Conservation (phyloP, 495 filamentous ascomycete genomes). For the Neurospora sp. region DNA sequence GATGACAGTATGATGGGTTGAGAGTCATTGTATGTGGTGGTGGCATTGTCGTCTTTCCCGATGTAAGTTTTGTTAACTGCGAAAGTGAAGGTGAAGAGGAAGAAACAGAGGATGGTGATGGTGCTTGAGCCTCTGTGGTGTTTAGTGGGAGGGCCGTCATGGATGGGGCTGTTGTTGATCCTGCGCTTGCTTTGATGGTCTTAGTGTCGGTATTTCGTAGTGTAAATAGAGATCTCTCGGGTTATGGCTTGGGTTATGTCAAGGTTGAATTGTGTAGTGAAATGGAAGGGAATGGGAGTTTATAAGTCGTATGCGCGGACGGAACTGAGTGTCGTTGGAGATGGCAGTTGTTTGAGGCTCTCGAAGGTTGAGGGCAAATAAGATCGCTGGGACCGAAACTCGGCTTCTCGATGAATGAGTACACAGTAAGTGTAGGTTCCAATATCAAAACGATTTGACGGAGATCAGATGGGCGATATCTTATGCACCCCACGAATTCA, state of each 20-base stretch:
- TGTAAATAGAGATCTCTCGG: background rate
- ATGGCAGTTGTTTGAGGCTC: background rate
- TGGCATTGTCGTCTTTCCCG: too few relatives aligned
- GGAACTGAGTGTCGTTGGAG: background rate
- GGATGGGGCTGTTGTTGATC: background rate
- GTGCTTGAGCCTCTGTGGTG: conserved; percentile 1
- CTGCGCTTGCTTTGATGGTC: background rate
- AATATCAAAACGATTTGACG: background rate
- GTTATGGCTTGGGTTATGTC: background rate
- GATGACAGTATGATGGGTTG: conserved; percentile 41
- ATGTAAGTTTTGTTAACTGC: background rate
- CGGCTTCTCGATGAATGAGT: background rate
- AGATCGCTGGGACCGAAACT: background rate
- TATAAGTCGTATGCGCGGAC: background rate
- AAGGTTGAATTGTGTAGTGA: background rate
- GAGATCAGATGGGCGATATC: background rate
- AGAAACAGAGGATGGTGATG: background rate
- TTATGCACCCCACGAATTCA: background rate
- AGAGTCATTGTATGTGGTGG: background rate
- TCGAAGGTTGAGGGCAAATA: background rate
- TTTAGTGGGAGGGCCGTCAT: background rate
- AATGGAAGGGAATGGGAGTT: background rate
- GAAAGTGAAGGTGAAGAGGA: background rate
- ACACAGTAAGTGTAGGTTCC: background rate
- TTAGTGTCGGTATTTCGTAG: background rate